phyloP scores from a whole-genome alignment of 1,284 basidiomycete species.

The Mrakiaceae sp. region DNA sequence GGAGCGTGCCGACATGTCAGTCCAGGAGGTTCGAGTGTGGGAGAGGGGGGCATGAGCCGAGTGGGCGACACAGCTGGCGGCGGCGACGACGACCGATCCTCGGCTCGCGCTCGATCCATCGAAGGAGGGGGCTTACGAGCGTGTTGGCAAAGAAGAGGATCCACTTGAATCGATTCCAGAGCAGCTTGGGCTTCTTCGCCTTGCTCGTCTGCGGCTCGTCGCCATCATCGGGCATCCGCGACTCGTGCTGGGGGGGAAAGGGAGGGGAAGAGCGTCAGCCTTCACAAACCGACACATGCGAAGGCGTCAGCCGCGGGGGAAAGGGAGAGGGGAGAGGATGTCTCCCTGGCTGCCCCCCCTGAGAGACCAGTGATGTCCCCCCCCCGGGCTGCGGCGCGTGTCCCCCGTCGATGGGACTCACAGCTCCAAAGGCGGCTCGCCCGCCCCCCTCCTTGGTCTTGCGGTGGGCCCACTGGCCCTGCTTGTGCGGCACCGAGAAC shows the following conservation, averaged over 20 bases:
- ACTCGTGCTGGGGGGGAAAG: slow-evolving; percentile 31
- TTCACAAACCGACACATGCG: no score
- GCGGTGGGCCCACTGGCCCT: slow-evolving; percentile 35
- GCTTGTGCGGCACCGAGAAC: slow-evolving; percentile 42
- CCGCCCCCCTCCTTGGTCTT: slow-evolving; percentile 25
- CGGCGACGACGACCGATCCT: no score
- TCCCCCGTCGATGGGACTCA: neutral
- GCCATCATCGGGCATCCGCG: slow-evolving; percentile 45
- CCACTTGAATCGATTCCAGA: slow-evolving; percentile 64
- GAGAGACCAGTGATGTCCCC: no score
- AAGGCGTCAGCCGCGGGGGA: neutral
- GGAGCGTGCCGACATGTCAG: no score
- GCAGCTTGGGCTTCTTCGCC: slow-evolving; percentile 39
- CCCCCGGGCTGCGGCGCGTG: no score
- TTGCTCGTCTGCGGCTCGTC: slow-evolving; percentile 42
- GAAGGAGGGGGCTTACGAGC: slow-evolving; percentile 36
- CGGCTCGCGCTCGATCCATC: neutral
- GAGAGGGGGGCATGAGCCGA: no score
- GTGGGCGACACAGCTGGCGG: no score
- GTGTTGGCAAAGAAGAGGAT: slow-evolving; percentile 46
- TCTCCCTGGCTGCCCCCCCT: no score
- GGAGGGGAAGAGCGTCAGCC: neutral
- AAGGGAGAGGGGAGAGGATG: neutral
- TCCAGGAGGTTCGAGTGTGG: no score
- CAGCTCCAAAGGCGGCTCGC: slow-evolving; percentile 7